Percentiles rank a stretch among this genome's conserved stretches.
Evolutionary conservation across 106 monocot species (phyloP).

Genomic region (Alisma plantagoaquatica): DNA sequence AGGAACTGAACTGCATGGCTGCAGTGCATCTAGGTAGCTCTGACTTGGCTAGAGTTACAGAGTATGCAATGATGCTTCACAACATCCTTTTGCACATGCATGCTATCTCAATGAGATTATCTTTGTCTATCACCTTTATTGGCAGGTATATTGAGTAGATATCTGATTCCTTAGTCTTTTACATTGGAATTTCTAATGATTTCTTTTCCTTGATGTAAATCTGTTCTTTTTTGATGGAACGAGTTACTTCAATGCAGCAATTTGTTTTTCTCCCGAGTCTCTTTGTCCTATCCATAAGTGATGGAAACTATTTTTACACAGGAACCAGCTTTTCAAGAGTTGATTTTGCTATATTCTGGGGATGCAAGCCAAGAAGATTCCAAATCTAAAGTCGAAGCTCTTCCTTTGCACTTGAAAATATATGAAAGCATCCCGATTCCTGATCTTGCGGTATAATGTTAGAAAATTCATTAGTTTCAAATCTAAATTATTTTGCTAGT

Average conservation of each 20-base stretch:
- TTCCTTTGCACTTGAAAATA: conserved; percentile 73
- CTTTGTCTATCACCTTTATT: no score
- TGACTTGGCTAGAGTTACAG: no score
- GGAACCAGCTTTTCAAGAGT: conserved; percentile 97
- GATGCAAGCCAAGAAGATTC: conserved; percentile 30
- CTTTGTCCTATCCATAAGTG: no score
- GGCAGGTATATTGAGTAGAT: no score
- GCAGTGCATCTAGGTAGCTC: no score
- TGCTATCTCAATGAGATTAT: no score
- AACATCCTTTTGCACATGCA: no score
- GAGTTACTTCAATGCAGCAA: no score
- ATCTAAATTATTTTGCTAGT: neutral
- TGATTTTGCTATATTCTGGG: conserved; percentile 82
- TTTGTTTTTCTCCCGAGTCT: no score
- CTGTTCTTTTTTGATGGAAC: neutral
- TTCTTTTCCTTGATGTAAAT: neutral
- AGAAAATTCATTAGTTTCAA: neutral
- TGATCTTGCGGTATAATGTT: conserved; percentile 61
- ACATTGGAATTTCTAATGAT: neutral
- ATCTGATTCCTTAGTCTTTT: neutral
- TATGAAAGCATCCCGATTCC: conserved; percentile 95
- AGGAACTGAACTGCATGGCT: no score
- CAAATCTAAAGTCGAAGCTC: conserved; percentile 14
- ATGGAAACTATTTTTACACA: no score
- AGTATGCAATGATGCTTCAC: no score